A percentile compares a stretch with the other conserved stretches of the same genome.
Evolutionary conservation across 805 yeast genomes (phyloP).

Genomic region (Cyberlindnera japonica): DNA sequence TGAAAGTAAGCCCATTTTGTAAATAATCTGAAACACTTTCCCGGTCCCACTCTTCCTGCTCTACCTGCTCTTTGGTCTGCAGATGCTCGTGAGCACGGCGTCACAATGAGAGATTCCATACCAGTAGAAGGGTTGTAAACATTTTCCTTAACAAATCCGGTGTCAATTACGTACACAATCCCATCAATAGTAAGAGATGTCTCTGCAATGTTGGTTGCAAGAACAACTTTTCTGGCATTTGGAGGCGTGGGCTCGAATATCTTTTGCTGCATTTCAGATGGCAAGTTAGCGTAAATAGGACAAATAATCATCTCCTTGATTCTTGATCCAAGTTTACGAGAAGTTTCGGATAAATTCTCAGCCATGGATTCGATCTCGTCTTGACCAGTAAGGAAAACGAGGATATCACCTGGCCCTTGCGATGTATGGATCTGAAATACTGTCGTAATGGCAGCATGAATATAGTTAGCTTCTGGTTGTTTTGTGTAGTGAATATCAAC

Average conservation of each 20-base stretch:
- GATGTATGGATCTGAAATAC: conserved; percentile 81
- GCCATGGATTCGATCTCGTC: conserved; percentile 89
- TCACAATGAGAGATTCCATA: conserved; percentile 80
- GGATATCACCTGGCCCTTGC: conserved; percentile 74
- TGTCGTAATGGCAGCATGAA: conserved; percentile 85
- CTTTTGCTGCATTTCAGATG: conserved; percentile 73
- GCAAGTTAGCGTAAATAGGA: conserved; percentile 89
- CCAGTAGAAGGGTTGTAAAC: conserved; percentile 84
- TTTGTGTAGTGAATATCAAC: conserved; percentile 81
- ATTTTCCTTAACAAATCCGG: conserved; percentile 92
- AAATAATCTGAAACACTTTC: conserved; percentile 85
- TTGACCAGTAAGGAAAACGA: conserved; percentile 92
- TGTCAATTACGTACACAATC: conserved; percentile 89
- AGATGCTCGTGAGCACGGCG: conserved; percentile 90
- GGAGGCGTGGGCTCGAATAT: conserved; percentile 88
- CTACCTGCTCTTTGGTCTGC: conserved; percentile 97
- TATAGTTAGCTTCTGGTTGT: conserved; percentile 86
- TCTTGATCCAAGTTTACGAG: conserved; percentile 51
- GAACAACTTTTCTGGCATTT: conserved; percentile 74
- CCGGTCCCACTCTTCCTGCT: conserved; percentile 98
- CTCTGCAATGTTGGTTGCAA: conserved; percentile 97
- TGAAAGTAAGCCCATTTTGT: conserved; percentile 78
- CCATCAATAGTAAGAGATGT: conserved; percentile 96
- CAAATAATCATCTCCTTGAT: conserved; percentile 61
- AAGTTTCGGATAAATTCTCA: conserved; percentile 65